Conservation (phyloP, 148 eudicot species). For the Cornus florida region DNA sequence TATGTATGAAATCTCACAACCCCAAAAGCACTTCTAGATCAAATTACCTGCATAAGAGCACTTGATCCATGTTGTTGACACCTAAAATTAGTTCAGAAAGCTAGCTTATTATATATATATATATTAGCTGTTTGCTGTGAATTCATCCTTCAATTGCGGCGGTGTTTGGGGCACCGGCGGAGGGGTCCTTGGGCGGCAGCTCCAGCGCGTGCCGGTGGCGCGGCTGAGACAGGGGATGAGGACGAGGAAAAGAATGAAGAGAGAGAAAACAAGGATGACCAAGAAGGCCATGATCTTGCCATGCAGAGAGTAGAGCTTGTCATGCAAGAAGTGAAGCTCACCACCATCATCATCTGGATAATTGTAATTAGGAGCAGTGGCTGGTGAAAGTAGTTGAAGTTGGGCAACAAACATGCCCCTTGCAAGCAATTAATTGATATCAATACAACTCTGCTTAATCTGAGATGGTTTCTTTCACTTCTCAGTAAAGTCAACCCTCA, state of each 20-base stretch:
- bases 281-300: constrained; percentile 10
- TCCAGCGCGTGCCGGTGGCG: background rate
- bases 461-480: too few relatives aligned
- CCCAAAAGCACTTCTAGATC: too few relatives aligned
- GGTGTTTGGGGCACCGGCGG: background rate
- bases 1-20: too few relatives aligned
- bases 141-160: background rate
- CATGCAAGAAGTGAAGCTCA: background rate
- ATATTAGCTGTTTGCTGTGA: background rate
- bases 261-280: constrained; percentile 7
- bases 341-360: background rate
- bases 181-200: background rate
- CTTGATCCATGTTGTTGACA: background rate
- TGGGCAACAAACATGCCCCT: too few relatives aligned
- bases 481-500: too few relatives aligned
- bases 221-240: background rate
- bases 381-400: constrained; percentile 4
- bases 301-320: constrained; percentile 3
- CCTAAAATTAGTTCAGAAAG: background rate
- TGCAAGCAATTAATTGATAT: too few relatives aligned
- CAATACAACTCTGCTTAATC: too few relatives aligned
- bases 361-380: background rate
- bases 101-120: background rate
- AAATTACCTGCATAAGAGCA: too few relatives aligned
- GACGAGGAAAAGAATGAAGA: constrained; percentile 8